Base-by-base conservation (phyloP, 23 red algal species). In the Gracilaria caudata region DNA sequence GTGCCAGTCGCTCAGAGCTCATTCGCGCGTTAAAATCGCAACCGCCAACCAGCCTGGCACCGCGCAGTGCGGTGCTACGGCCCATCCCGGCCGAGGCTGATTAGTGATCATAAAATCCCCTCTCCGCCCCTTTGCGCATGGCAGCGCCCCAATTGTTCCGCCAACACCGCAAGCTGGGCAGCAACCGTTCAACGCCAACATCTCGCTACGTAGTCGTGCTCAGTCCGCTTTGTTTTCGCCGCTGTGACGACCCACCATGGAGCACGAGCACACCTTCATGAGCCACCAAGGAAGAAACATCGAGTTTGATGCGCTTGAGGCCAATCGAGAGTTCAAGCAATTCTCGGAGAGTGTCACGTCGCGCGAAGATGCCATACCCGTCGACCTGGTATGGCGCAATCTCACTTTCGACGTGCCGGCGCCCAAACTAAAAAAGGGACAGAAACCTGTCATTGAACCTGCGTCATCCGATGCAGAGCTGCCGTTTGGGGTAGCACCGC, bases 381-480 rank as follows among this genome's bases (percentile, higher is more conserved):
- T 86, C 20, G 84, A 89, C 55, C 51, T 89, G 3, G 84, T 79
- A 21, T 89, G 84, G 84, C 71, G 72, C 54, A 73, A 89, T 53
- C 72, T 89, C 9, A 89, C 84, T 3, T 89, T 89, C 25, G 71
- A 78, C 28, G 84, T 89, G 13, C 84, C 84, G 11, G 33, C 70
- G 38, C 82, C 82, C 12, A 49, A 35, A 25, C 25, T 5, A 0
- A 80, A 43, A 26, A 83, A 68, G 59, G 39, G 61, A 8, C 28
- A 44, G 19, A 43, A 75, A 34, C 20, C 37, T n/a, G n/a, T 26
- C 21, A 34, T 47, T 16, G 29, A 75, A 21, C 70, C 25, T 2
- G 9, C n/a, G 0, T 25, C 1, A 24, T 43, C 45, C 6, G 53
- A 80, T 33, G 82, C 7, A 20, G 40, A 72, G 43, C 25, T 56